These are phyloP conservation scores for Bipolaris cookei DNA, from an alignment of 2,329 filamentous ascomycete species.

Conservation along the genomic window DNA sequence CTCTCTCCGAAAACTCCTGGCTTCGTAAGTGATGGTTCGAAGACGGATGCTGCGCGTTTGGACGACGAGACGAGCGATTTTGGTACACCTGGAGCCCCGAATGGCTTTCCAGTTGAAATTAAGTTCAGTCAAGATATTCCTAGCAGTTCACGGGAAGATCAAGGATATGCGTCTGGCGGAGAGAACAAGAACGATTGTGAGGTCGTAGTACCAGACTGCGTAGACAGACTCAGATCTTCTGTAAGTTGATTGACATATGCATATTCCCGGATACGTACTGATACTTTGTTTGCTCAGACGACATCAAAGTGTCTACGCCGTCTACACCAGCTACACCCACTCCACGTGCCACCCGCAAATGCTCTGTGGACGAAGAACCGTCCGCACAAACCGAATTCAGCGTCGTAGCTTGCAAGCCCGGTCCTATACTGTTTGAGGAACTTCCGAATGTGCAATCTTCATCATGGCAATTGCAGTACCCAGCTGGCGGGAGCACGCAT, in stretches of 20 bases:
- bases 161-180: no score
- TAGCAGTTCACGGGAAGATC: no score
- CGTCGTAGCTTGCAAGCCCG: conserved; percentile 7
- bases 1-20: conserved; percentile 17
- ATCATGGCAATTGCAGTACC: conserved; percentile 26
- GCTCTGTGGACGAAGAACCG: not conserved
- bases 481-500: conserved; percentile 26
- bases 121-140: not conserved
- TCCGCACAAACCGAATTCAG: not conserved
- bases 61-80: not conserved
- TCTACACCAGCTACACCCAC: no score
- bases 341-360: not conserved
- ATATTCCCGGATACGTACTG: not conserved
- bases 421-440: not conserved
- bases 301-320: not conserved
- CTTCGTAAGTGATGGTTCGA: not conserved
- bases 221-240: not conserved
- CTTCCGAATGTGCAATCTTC: conserved; percentile 13
- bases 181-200: not conserved
- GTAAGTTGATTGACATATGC: not conserved
- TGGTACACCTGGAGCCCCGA: not conserved
- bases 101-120: no score
- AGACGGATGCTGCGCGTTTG: not conserved
- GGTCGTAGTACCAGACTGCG: conserved; percentile 11
- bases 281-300: not conserved